These are phyloP conservation scores for Phragmites australis DNA, from an alignment of 176 grass and related monocot genomes.

Conservation along the genomic window DNA sequence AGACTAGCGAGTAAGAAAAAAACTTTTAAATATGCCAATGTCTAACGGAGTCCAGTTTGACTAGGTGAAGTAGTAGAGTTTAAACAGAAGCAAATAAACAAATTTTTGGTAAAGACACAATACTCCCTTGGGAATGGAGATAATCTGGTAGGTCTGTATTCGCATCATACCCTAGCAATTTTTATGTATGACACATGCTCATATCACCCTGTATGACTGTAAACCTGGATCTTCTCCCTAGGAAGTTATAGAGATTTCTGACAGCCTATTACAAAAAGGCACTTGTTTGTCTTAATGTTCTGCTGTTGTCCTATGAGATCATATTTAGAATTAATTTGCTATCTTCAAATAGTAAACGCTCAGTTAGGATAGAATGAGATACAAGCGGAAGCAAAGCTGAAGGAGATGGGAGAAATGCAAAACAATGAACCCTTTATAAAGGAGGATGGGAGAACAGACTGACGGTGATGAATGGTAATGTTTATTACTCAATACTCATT, in stretches of 20 bases:
- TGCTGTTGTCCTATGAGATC: neutral
- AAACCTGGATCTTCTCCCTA: neutral
- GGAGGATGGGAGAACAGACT: neutral
- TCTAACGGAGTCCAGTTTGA: neutral
- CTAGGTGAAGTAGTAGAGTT: no score
- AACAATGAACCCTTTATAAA: neutral
- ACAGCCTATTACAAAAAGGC: neutral
- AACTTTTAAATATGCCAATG: neutral
- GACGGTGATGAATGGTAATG: neutral
- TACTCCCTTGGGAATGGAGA: neutral
- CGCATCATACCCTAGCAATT: neutral
- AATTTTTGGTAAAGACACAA: neutral
- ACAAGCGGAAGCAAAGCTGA: neutral
- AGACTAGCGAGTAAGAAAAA: neutral
- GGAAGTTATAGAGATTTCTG: neutral
- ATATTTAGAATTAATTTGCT: neutral
- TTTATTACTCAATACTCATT: neutral
- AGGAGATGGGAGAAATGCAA: conserved; percentile 10
- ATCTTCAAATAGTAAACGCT: neutral
- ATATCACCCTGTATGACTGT: neutral
- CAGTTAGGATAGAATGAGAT: neutral
- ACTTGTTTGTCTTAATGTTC: neutral
- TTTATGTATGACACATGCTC: neutral
- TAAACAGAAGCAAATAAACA: neutral
- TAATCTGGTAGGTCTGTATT: neutral